A percentile compares a stretch with the other conserved stretches of the same genome.
Evolutionary conservation across 257 asterid species (phyloP).

Genomic region (Gardenia jasminoides): DNA sequence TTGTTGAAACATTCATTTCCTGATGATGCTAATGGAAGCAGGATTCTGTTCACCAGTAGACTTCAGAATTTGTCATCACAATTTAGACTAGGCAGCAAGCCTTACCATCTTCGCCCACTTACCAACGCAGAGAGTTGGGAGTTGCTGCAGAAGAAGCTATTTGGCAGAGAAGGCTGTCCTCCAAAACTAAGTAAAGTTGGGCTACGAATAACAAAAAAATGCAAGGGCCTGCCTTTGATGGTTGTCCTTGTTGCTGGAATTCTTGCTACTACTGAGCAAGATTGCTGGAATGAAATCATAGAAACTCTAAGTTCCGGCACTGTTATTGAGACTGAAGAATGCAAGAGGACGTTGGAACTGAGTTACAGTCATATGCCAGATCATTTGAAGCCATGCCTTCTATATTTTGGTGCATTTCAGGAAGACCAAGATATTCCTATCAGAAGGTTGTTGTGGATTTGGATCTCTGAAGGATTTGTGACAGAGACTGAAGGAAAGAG

Average conservation of each 20-base stretch:
- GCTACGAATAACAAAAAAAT: too few species aligned
- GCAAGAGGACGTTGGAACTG: conserved; percentile 6
- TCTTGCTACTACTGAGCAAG: not conserved
- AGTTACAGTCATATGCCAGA: conserved; percentile 29
- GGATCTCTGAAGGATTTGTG: conserved; percentile 27
- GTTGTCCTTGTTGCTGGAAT: conserved; percentile 1
- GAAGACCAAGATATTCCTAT: conserved; percentile 6
- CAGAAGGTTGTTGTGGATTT: conserved; percentile 13
- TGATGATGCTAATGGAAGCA: not conserved
- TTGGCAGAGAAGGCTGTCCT: conserved; percentile 11
- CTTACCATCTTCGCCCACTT: conserved; percentile 11
- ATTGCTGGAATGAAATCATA: conserved; percentile 17
- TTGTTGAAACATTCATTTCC: not conserved
- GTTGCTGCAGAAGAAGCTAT: conserved; percentile 10
- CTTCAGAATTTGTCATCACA: not conserved
- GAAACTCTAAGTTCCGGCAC: not conserved
- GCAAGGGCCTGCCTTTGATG: too few species aligned
- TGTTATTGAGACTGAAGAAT: not conserved
- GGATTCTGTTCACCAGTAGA: conserved; percentile 29
- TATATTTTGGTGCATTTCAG: conserved; percentile 23
- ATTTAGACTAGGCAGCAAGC: not conserved
- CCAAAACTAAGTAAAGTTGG: not conserved
- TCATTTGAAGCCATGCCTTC: conserved; percentile 23
- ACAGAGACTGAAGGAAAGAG: not conserved
- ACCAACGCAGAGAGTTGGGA: conserved; percentile 21